Evolutionary conservation across 495 filamentous ascomycete genomes (phyloP), one percentile per base, ranked within the genome.

Genomic region (Talaromyces stipitatus): DNA sequence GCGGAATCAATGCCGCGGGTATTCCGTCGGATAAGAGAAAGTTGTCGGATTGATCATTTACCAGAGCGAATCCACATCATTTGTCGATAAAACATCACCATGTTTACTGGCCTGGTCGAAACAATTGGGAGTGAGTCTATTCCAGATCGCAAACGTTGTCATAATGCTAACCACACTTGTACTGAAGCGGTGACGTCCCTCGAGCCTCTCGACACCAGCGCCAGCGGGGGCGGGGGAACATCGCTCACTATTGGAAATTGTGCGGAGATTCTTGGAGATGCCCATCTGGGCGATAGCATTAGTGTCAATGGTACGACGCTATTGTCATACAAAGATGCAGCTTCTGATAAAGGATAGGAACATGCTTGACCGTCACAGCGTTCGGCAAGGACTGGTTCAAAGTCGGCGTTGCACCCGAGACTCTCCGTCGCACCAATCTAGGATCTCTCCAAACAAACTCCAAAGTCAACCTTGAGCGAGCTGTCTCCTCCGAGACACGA

Each of bases 51-150:
- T n/a, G n/a, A 6, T 52, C 28, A 33, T 18, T 18, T 41, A 9
- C 9, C 36, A 3, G n/a, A 18, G n/a, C n/a, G 36, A 41, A 18
- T 18, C 18, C 50, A 18, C 29, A 14, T 33, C 29, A 12, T 3
- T 11, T 20, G 20, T 5, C 51, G 23, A 26, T 30, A 41, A n/a
- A 54, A n/a, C n/a, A 27, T 2, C 67, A 82, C 51, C 46, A 98
- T 98, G 94, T 98, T 98, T 69, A 98, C 94, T 51, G 94, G 94
- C 59, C 88, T 99, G 58, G 90, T 99, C 38, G 95, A 99, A 76
- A 87, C 84, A 50, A 88, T 97, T 46, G 95, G 95, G 71, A 90
- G 95, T 95, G 73, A 72, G 82, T 72, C 18, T 12, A 38, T 55
- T 8, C 7, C 16, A 43, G 8, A 3, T n/a, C 24, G 24, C 8